Evolutionary conservation across 2,329 filamentous ascomycete genomes (phyloP), one percentile per base, ranked within the genome.

Genomic region (Huntiella savannae): DNA sequence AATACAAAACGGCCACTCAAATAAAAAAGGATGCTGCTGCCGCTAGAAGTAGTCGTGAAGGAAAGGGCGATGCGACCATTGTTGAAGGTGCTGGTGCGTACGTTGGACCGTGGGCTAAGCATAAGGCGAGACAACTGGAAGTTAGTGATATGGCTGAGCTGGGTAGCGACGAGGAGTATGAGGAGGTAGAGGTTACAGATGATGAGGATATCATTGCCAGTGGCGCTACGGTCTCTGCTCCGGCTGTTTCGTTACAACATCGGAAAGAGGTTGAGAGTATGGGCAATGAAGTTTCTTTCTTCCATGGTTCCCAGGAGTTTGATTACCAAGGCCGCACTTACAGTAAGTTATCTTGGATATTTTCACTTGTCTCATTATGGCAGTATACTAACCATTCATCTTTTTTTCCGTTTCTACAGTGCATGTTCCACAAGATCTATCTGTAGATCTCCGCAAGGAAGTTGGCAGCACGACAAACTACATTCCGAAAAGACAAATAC

Each of bases 241-340:
- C 75, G 3, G 63, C 64, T 11, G 60, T 64, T 49, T 69, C 74
- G 3, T 57, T 79, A 36, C 66, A 64, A 33, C 66, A 67, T 51
- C 62, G 76, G 53, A 73, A 74, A 58, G 66, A 74, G 57, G 68
- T 69, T 6, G 73, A 77, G 57, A 68, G 69, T 52, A 53, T 69
- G 55, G 77, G 77, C 49, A 73, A 73, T 19, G 91, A 98, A 65
- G 91, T 80, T 45, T 86, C 80, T 38, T 79, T 77, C 39, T 98
- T 96, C 63, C 82, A 94, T 57, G 91, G 87, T 51, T 71, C 72
- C 36, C 70, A 82, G 57, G 69, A 91, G 62, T 80, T 78, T 66
- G 91, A 98, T 60, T 98, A 98, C 65, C 82, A 92, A 60, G 91
- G 91, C 41, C 72, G 91, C 53, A 93, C 88, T 33, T 98, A 94